Conservation (phyloP, 345 rosid species). For the Ceriops decandra region DNA sequence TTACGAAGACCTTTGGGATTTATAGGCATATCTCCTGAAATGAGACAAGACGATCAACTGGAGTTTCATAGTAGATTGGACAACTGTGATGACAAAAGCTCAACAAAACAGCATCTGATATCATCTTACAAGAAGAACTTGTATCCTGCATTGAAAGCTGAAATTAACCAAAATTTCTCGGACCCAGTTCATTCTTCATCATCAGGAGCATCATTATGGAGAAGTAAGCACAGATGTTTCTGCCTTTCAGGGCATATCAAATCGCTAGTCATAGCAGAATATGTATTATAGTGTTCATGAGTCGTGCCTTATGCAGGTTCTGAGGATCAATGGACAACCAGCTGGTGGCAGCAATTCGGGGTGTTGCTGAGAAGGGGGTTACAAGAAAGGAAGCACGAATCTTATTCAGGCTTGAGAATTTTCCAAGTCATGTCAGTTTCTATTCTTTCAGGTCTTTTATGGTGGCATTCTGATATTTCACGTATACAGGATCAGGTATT, state of each 20-base stretch:
- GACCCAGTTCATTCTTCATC: constrained; percentile 20
- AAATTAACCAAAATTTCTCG: constrained; percentile 36
- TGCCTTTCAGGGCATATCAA: no score
- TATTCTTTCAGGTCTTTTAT: constrained; percentile 72
- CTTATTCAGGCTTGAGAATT: constrained; percentile 71
- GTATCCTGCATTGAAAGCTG: constrained; percentile 54
- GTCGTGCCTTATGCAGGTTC: constrained; percentile 22
- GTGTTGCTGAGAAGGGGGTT: constrained; percentile 70
- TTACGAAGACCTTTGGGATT: constrained; percentile 5
- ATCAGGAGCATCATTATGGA: constrained; percentile 24
- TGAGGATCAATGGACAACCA: constrained; percentile 65
- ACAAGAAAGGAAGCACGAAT: constrained; percentile 78
- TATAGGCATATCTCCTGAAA: constrained; percentile 64
- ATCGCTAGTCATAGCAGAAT: neutral
- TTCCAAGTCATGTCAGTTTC: constrained; percentile 86
- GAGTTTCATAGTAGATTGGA: constrained; percentile 49
- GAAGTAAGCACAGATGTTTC: constrained; percentile 32
- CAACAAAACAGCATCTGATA: constrained; percentile 54
- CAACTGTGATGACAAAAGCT: constrained; percentile 56
- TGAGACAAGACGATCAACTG: constrained; percentile 47
- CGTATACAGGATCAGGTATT: constrained; percentile 88
- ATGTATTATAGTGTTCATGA: constrained; percentile 7
- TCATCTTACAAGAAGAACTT: constrained; percentile 54
- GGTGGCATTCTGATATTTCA: constrained; percentile 76
- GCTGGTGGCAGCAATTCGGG: constrained; percentile 79